Percentiles rank a stretch among this genome's conserved stretches.
Conservation (phyloP, 495 filamentous ascomycete genomes). For the Viridothelium virens region DNA sequence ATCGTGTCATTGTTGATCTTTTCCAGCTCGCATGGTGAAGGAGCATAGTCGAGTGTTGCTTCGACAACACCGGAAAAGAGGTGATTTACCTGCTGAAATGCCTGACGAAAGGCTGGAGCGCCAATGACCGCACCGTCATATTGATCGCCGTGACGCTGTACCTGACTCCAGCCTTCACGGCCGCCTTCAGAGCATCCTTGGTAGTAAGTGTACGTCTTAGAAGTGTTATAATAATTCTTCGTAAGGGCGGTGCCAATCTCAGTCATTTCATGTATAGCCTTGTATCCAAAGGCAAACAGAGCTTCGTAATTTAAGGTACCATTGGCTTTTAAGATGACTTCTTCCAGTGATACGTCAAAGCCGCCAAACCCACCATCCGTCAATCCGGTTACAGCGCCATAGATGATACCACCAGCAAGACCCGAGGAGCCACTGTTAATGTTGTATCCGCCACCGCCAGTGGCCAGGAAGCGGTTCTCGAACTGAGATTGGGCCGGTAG, state of each 20-base stretch:
- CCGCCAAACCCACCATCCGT: conserved; percentile 46
- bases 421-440: conserved; percentile 38
- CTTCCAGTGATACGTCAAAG: conserved; percentile 35
- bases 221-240: conserved; percentile 31
- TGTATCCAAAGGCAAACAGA: conserved; percentile 44
- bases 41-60: conserved; percentile 41
- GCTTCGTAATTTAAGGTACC: conserved; percentile 41
- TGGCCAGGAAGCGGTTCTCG: conserved; percentile 40
- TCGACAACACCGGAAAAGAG: not conserved
- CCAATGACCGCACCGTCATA: conserved; percentile 46
- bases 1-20: conserved; percentile 48
- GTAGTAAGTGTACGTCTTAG: conserved; percentile 47
- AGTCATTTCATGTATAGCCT: conserved; percentile 35
- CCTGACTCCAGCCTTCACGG: conserved; percentile 46
- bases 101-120: conserved; percentile 47
- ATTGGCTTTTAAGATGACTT: conserved; percentile 36
- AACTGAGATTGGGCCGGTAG: conserved; percentile 38
- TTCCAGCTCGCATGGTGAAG: conserved; percentile 44
- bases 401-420: conserved; percentile 38
- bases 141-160: conserved; percentile 44
- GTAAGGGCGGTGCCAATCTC: conserved; percentile 38
- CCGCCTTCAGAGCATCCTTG: conserved; percentile 49
- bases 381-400: conserved; percentile 40
- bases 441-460: conserved; percentile 42
- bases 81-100: conserved; percentile 46